Base-by-base conservation (phyloP, 106 monocot genomes). In the Apostasia shenzhenica region DNA sequence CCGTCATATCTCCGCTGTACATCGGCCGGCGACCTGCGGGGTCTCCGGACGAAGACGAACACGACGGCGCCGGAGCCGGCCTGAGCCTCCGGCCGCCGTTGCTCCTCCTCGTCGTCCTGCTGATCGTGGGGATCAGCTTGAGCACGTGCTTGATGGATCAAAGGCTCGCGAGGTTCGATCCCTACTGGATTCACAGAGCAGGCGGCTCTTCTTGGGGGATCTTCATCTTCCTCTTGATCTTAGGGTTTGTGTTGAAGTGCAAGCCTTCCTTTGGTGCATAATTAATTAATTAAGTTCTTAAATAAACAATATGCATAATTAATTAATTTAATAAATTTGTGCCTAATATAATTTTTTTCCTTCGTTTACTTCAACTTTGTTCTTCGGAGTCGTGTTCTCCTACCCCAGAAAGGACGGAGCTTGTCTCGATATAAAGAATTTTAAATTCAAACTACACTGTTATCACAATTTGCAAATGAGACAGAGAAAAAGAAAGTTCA, bases 141-240 rank as follows among this genome's bases (percentile, higher is more conserved):
- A 26, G 26, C 45, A 68, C 82, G 6, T 79, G 82, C 63, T 76
- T 88, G 54, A 1, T 82, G 55, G 91, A 95, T 42, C 58, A 72
- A 13, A 75, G 95, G 41, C 76, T 57, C 69, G 48, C 67, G 70
- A 72, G 86, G 78, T 84, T 91, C 61, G 95, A 95, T 68, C 91
- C 86, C 1, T 86, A 95, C 71, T 95, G 85, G 91, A 95, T 95
- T 38, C 95, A 95, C 48, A 70, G 95, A 37, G 85, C 84, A 8
- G 85, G 91, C 12, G 95, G 95, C 8, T 95, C 95, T 3, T 86
- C 95, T 0, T 79, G 74, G 52, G 91, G 91, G 50, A 83, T 95
- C 73, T 67, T 83, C 9, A 60, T 66, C 3, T 59, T 64, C 48
- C 88, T 95, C 26, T 42, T 85, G 58, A 39, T 94, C 14, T 83